Evolutionary conservation across 2,329 filamentous ascomycete genomes (phyloP).

Genomic region (Anisogramma anomala): DNA sequence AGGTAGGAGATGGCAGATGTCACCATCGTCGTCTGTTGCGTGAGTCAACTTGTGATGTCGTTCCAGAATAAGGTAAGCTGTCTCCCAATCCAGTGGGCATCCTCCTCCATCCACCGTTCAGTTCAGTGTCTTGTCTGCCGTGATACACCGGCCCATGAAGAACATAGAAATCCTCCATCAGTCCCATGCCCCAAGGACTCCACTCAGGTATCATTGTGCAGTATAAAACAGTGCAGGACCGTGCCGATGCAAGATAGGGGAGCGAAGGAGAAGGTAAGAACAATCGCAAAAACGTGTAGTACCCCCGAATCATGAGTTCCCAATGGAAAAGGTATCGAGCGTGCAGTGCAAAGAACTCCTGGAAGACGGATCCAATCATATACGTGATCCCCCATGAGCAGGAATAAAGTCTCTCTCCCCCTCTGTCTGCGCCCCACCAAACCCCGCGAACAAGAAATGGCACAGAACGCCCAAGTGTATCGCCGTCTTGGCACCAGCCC

Average conservation of each 20-base stretch:
- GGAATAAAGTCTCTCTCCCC: conserved; percentile 7
- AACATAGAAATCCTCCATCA: not conserved
- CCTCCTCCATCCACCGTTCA: too few relatives aligned
- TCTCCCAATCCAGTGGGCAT: too few relatives aligned
- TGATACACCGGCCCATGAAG: too few relatives aligned
- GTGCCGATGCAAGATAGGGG: conserved; percentile 1
- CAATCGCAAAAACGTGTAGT: too few relatives aligned
- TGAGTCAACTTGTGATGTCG: not conserved
- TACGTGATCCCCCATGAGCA: not conserved
- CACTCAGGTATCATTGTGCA: conserved; percentile 15
- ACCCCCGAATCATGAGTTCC: not conserved
- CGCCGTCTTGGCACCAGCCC: conserved; percentile 20
- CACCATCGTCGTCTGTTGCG: not conserved
- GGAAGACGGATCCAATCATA: conserved; percentile 1
- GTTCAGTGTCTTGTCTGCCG: too few relatives aligned
- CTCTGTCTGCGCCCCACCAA: too few relatives aligned
- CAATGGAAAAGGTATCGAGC: not conserved
- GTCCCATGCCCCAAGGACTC: not conserved
- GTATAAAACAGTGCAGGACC: not conserved
- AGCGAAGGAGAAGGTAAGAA: not conserved
- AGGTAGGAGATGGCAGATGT: too few relatives aligned
- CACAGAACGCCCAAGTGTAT: conserved; percentile 11
- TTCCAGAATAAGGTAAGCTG: conserved; percentile 5
- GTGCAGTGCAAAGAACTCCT: conserved; percentile 14
- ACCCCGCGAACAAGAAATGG: not conserved